Percentiles rank a stretch among this genome's conserved stretches.
These are phyloP conservation scores for Eremothecium coryli DNA, from an alignment of 1,139 yeast genomes.

Conservation along the genomic window DNA sequence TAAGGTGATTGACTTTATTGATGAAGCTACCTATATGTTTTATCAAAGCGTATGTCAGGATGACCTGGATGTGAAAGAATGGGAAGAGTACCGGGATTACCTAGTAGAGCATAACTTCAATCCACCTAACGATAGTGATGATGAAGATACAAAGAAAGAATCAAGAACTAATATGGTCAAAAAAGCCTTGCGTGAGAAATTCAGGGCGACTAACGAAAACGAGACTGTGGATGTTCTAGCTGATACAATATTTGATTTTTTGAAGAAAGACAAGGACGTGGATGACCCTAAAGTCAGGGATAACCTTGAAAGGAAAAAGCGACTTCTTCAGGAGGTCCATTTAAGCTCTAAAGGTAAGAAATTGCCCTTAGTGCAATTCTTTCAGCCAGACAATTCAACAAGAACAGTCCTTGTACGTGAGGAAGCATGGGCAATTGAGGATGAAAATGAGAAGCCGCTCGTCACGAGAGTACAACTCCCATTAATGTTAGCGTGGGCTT, in stretches of 20 bases:
- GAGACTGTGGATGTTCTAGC: constrained; percentile 26
- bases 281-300: constrained; percentile 26
- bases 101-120: neutral
- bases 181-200: constrained; percentile 19
- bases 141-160: constrained; percentile 15
- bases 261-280: constrained; percentile 33
- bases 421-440: constrained; percentile 67
- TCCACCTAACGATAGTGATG: constrained; percentile 12
- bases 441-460: constrained; percentile 43
- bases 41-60: constrained; percentile 25
- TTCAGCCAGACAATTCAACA: constrained; percentile 58
- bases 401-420: constrained; percentile 64
- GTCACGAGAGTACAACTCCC: constrained; percentile 68
- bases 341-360: constrained; percentile 32
- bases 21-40: constrained; percentile 43
- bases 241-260: constrained; percentile 43
- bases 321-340: constrained; percentile 33
- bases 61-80: constrained; percentile 9
- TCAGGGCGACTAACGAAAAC: constrained; percentile 11
- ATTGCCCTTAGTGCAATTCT: constrained; percentile 71
- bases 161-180: constrained; percentile 12
- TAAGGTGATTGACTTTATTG: constrained; percentile 66
- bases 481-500: constrained; percentile 84
- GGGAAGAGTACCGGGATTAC: constrained; percentile 14
- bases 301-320: constrained; percentile 34